Conservation (phyloP, 2,329 filamentous ascomycete species). For the Nemania sp. region DNA sequence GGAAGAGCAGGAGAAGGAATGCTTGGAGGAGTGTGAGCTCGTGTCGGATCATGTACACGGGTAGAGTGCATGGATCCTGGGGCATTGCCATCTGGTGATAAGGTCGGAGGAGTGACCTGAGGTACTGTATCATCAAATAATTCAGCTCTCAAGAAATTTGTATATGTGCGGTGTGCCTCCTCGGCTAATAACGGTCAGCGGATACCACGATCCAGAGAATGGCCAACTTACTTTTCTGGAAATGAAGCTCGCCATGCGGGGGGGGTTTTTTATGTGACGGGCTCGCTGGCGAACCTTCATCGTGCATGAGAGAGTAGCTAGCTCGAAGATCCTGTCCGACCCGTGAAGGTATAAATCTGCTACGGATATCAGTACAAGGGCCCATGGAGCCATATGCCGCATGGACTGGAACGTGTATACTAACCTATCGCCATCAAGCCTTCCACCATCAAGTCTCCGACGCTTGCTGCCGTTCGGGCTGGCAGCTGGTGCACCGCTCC, state of each 20-base stretch:
- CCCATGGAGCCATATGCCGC: neutral
- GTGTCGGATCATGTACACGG: constrained; percentile 65
- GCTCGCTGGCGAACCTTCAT: constrained; percentile 90
- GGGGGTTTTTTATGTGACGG: constrained; percentile 82
- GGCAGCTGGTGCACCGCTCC: constrained; percentile 55
- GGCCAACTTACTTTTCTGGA: constrained; percentile 76
- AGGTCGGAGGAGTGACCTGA: constrained; percentile 68
- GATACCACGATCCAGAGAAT: neutral
- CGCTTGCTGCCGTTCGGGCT: constrained; percentile 64
- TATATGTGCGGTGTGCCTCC: constrained; percentile 93
- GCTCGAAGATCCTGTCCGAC: constrained; percentile 91
- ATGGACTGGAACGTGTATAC: constrained; percentile 10
- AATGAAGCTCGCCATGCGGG: constrained; percentile 88
- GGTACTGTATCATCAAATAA: constrained; percentile 90
- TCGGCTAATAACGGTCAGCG: constrained; percentile 61
- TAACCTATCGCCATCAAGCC: constrained; percentile 64
- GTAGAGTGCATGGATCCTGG: constrained; percentile 55
- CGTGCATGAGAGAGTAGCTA: constrained; percentile 88
- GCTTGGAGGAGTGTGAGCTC: constrained; percentile 80
- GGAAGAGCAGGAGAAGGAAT: constrained; percentile 67
- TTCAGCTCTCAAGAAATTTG: constrained; percentile 82
- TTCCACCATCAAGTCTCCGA: constrained; percentile 59
- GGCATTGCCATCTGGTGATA: constrained; percentile 61
- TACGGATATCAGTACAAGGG: constrained; percentile 44
- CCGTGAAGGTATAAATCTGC: constrained; percentile 91